Evolutionary conservation across 225 moss, liverwort and hornwort genomes (phyloP).

Genomic region (Pseudisothecium myosuroides): DNA sequence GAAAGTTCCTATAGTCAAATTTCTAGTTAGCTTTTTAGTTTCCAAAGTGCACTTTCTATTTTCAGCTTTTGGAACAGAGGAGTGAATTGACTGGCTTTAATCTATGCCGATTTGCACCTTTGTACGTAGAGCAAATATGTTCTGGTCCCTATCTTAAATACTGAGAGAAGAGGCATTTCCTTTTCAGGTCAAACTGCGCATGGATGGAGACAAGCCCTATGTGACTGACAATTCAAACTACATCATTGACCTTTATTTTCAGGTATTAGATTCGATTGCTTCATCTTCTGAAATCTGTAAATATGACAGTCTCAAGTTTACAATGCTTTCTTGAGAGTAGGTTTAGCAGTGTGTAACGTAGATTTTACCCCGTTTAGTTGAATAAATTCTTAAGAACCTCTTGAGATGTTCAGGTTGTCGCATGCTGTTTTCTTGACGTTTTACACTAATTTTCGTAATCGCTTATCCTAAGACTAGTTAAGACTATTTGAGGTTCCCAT

Average conservation of each 20-base stretch:
- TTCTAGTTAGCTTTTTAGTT: background rate
- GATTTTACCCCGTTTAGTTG: background rate
- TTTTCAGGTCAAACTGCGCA: conserved; percentile 73
- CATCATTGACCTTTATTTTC: conserved; percentile 93
- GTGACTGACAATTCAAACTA: conserved; percentile 99
- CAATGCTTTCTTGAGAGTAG: background rate
- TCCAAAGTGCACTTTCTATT: background rate
- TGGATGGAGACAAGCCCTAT: conserved; percentile 92
- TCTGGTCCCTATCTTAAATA: background rate
- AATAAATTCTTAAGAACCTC: background rate
- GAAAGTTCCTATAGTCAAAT: too few relatives aligned
- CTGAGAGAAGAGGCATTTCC: background rate
- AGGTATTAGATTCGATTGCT: conserved; percentile 30
- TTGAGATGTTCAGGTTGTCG: background rate
- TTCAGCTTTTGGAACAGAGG: background rate
- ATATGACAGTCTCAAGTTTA: background rate
- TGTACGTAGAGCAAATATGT: background rate
- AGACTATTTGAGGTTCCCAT: background rate
- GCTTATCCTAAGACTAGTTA: too few relatives aligned
- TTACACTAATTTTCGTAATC: background rate
- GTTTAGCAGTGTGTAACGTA: background rate
- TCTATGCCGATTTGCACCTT: background rate
- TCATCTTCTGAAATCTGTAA: background rate
- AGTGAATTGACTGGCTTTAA: background rate
- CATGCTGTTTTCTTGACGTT: background rate